A percentile compares a stretch with the other conserved stretches of the same genome.
phyloP scores from a whole-genome alignment of 176 grass and related monocot genomes.

The Ensete ventricosum region DNA sequence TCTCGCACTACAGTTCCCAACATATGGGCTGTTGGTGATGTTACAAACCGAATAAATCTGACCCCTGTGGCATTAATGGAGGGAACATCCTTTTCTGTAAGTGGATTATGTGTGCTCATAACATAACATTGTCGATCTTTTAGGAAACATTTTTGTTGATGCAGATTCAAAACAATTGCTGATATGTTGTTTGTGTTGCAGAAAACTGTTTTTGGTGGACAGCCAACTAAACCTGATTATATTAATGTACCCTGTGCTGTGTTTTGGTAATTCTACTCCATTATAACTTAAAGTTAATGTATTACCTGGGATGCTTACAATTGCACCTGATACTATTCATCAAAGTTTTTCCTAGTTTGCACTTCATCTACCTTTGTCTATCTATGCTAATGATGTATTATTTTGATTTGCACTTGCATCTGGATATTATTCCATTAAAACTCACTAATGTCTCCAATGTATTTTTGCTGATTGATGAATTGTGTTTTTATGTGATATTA shows the following conservation, averaged over 20 bases:
- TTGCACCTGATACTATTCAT: too few relatives aligned
- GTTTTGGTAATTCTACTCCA: conserved; percentile 47
- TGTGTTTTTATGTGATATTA: too few relatives aligned
- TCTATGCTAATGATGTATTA: too few relatives aligned
- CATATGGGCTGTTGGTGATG: conserved; percentile 98
- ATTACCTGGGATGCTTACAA: too few relatives aligned
- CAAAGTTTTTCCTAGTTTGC: too few relatives aligned
- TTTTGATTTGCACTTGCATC: too few relatives aligned
- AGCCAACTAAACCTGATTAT: conserved; percentile 76
- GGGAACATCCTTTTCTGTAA: conserved; percentile 91
- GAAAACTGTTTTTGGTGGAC: conserved; percentile 96
- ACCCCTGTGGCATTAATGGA: conserved; percentile 97
- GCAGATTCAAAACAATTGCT: neutral
- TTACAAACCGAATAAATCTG: conserved; percentile 88
- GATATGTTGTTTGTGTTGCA: conserved; percentile 30
- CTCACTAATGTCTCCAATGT: too few relatives aligned
- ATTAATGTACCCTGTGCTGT: conserved; percentile 85
- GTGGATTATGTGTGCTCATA: conserved; percentile 7
- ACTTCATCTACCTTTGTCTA: too few relatives aligned
- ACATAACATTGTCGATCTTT: neutral
- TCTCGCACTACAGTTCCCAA: conserved; percentile 60
- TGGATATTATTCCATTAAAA: too few relatives aligned
- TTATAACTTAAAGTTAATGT: neutral
- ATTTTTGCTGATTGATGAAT: too few relatives aligned
- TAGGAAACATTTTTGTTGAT: neutral